Conservation (phyloP, 139 green algal genomes). For the Coccomyxa sp. region DNA sequence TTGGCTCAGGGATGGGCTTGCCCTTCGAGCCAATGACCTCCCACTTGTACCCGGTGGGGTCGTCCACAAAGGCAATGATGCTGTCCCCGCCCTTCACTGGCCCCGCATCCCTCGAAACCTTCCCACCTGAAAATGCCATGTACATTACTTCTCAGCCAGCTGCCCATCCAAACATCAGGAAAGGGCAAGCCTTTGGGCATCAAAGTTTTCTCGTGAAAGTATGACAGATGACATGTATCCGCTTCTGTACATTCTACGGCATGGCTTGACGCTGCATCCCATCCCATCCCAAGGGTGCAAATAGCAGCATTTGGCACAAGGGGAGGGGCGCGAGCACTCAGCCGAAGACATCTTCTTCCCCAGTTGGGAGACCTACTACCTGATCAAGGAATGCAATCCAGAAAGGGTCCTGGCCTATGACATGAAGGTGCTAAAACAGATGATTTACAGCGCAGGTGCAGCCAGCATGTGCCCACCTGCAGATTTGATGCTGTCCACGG, state of each 20-base stretch:
- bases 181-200: too few species aligned
- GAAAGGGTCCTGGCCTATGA: too few species aligned
- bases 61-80: conserved; percentile 85
- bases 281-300: too few species aligned
- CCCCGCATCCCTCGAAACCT: conserved; percentile 77
- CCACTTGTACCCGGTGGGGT: conserved; percentile 85
- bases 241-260: too few species aligned
- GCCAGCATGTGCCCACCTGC: conserved; percentile 14
- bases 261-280: too few species aligned
- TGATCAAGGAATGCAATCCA: too few species aligned
- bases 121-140: conserved; percentile 41
- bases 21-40: conserved; percentile 76
- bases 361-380: too few species aligned
- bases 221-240: neutral
- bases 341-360: too few species aligned
- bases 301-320: too few species aligned
- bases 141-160: too few species aligned
- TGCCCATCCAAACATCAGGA: too few species aligned
- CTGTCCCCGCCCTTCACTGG: conserved; percentile 88
- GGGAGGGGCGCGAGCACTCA: too few species aligned
- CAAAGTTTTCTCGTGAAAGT: neutral
- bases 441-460: neutral
- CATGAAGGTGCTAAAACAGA: neutral
- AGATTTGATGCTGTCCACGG: conserved; percentile 58
- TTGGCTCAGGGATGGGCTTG: conserved; percentile 59